A percentile compares a stretch with the other conserved stretches of the same genome.
These are phyloP conservation scores for Paxillus ammoniavirescens DNA, from an alignment of 768 basidiomycete species.

Conservation along the genomic window DNA sequence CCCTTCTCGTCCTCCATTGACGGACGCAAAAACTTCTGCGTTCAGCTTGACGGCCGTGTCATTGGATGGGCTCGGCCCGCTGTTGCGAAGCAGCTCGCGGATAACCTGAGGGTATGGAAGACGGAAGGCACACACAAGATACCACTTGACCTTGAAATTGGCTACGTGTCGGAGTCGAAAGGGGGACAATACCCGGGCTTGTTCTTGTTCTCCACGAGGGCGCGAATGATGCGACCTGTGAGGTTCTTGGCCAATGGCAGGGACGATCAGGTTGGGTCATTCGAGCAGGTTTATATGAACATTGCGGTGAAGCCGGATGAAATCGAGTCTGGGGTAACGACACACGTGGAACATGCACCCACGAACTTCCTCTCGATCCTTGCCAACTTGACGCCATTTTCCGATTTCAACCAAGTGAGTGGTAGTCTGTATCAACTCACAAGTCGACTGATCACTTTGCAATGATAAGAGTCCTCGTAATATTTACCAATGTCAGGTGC, in stretches of 20 bases:
- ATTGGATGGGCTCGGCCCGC: constrained; percentile 88
- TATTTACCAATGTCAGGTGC: constrained; percentile 90
- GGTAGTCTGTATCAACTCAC: neutral
- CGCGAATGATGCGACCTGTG: constrained; percentile 98
- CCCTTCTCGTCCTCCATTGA: constrained; percentile 77
- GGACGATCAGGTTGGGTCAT: constrained; percentile 90
- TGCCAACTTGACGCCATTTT: constrained; percentile 97
- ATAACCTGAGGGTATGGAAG: constrained; percentile 88
- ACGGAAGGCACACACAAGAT: constrained; percentile 81
- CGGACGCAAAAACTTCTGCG: constrained; percentile 76
- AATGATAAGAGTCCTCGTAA: constrained; percentile 74
- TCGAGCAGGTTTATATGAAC: constrained; percentile 99
- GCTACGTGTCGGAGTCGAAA: constrained; percentile 81
- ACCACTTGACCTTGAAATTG: constrained; percentile 93
- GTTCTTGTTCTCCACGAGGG: constrained; percentile 82
- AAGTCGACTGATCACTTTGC: constrained; percentile 2
- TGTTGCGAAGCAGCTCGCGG: constrained; percentile 78
- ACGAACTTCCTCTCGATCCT: constrained; percentile 96
- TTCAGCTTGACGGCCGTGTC: constrained; percentile 94
- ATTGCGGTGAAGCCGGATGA: constrained; percentile 90
- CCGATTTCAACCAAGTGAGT: constrained; percentile 95
- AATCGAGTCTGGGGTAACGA: constrained; percentile 71
- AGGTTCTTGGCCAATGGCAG: constrained; percentile 84
- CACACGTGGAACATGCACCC: constrained; percentile 91
- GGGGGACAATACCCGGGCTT: constrained; percentile 97